Evolutionary conservation across 2,329 filamentous ascomycete species (phyloP).

Genomic region (Fusarium sp.): DNA sequence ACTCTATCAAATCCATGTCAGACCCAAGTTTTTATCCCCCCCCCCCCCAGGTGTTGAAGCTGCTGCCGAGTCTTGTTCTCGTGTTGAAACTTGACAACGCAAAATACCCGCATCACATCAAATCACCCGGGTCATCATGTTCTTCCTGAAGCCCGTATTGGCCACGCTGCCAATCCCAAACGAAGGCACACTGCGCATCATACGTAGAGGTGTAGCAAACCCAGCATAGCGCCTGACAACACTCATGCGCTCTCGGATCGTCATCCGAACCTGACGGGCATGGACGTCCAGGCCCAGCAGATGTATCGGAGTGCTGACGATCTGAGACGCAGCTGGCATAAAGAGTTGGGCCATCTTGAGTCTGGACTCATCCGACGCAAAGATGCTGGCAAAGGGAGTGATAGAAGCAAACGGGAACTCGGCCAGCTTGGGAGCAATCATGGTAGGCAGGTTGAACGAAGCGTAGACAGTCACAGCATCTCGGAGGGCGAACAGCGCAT

Average conservation of each 20-base stretch:
- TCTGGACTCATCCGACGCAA: conserved; percentile 37
- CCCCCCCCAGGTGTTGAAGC: conserved; percentile 30
- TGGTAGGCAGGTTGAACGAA: conserved; percentile 40
- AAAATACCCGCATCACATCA: conserved; percentile 2
- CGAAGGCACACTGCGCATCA: conserved; percentile 36
- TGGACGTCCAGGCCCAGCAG: conserved; percentile 38
- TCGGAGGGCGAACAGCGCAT: conserved; percentile 35
- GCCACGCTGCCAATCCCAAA: conserved; percentile 40
- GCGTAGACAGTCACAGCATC: conserved; percentile 41
- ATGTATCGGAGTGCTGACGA: conserved; percentile 41
- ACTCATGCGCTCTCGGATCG: conserved; percentile 31
- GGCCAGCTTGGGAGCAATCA: conserved; percentile 39
- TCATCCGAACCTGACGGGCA: conserved; percentile 25
- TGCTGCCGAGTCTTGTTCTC: conserved; percentile 17
- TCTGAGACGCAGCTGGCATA: conserved; percentile 38
- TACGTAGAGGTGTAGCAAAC: conserved; percentile 38
- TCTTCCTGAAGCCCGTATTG: conserved; percentile 39
- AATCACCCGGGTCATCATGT: conserved; percentile 27
- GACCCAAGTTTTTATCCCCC: conserved; percentile 4
- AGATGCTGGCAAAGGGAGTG: conserved; percentile 30
- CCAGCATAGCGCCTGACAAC: conserved; percentile 21
- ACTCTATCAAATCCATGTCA: neutral
- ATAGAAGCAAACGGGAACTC: conserved; percentile 32
- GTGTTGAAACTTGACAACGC: conserved; percentile 29
- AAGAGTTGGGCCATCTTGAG: conserved; percentile 39